These are phyloP conservation scores for Leishmania major DNA, from an alignment of 208 protist species.

Conservation along the genomic window DNA sequence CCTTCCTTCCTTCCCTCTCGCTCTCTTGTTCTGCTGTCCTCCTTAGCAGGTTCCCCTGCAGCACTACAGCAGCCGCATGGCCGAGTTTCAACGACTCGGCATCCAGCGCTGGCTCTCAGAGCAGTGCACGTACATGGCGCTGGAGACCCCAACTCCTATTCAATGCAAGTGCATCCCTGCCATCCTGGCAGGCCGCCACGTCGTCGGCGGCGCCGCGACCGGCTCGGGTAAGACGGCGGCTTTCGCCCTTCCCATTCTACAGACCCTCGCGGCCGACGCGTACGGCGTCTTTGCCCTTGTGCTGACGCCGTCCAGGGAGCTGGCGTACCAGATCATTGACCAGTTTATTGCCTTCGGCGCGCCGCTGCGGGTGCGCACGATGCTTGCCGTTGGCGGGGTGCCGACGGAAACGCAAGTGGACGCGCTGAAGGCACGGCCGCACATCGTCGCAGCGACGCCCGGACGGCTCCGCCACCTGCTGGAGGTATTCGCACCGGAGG, in stretches of 20 bases:
- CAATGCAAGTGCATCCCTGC: conserved; percentile 80
- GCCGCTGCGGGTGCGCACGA: conserved; percentile 66
- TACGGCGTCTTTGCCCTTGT: conserved; percentile 97
- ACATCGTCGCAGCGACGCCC: conserved; percentile 86
- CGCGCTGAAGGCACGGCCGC: conserved; percentile 70
- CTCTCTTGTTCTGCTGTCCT: conserved; percentile 6
- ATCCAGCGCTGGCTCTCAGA: conserved; percentile 70
- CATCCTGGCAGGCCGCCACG: conserved; percentile 81
- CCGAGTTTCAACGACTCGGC: conserved; percentile 72
- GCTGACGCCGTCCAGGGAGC: conserved; percentile 97
- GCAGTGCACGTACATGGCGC: conserved; percentile 82
- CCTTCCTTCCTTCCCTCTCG: neutral
- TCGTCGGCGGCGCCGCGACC: conserved; percentile 95
- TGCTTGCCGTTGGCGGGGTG: conserved; percentile 79
- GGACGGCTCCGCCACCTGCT: conserved; percentile 75
- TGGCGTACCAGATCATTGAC: conserved; percentile 96
- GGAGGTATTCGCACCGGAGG: conserved; percentile 46
- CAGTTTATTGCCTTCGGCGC: conserved; percentile 88
- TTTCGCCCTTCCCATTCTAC: conserved; percentile 98
- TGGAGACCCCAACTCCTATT: conserved; percentile 82
- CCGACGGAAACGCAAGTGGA: conserved; percentile 78
- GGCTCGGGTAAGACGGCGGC: conserved; percentile 98
- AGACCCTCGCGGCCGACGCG: conserved; percentile 94
- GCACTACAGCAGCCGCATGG: conserved; percentile 26
- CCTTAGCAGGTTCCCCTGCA: neutral